Percentiles rank a stretch among this genome's conserved stretches.
Conservation (phyloP, 2,329 filamentous ascomycete species). For the Fusarium haematococcum region DNA sequence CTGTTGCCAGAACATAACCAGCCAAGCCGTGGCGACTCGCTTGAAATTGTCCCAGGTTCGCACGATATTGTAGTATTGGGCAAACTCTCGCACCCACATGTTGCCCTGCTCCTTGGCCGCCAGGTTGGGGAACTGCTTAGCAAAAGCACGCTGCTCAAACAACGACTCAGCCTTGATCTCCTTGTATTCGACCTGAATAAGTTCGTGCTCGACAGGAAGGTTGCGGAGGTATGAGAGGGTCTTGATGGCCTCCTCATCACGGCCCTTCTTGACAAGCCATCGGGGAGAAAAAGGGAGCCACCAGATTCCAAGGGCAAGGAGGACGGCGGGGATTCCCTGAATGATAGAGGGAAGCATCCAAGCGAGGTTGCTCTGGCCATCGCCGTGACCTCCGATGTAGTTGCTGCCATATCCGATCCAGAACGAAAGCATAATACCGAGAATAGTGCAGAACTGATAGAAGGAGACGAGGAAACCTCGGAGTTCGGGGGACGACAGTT, state of each 20-base stretch:
- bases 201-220: constrained; percentile 70
- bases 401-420: constrained; percentile 60
- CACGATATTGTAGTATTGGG: constrained; percentile 57
- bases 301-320: constrained; percentile 77
- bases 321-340: constrained; percentile 55
- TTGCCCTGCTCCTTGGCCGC: constrained; percentile 56
- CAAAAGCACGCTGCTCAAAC: constrained; percentile 79
- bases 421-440: constrained; percentile 61
- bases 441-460: constrained; percentile 64
- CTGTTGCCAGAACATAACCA: constrained; percentile 71
- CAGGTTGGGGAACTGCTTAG: constrained; percentile 65
- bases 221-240: constrained; percentile 72
- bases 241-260: constrained; percentile 72
- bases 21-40: constrained; percentile 72
- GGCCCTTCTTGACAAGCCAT: constrained; percentile 79
- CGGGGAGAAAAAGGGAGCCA: constrained; percentile 85
- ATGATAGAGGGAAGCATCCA: constrained; percentile 60
- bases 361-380: constrained; percentile 55
- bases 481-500: constrained; percentile 72
- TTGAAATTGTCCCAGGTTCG: constrained; percentile 64
- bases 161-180: constrained; percentile 84
- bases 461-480: constrained; percentile 73
- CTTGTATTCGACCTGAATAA: constrained; percentile 80
- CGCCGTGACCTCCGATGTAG: constrained; percentile 60
- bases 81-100: constrained; percentile 57